Evolutionary conservation across 257 asterid genomes (phyloP).

Genomic region (Vinca minor): DNA sequence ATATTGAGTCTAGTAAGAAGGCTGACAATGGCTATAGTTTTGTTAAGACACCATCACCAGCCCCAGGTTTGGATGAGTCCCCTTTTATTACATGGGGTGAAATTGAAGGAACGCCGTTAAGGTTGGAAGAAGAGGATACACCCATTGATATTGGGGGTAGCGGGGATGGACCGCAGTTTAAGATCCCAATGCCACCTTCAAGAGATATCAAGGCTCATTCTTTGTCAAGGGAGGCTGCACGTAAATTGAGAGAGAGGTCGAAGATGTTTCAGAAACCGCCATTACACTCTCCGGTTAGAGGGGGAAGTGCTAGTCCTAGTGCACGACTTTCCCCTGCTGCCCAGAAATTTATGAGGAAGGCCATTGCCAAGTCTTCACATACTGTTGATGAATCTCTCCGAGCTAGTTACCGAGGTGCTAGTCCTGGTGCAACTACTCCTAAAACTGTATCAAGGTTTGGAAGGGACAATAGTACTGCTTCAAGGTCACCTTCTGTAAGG

Average conservation of each 20-base stretch:
- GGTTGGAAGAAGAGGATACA: slow-evolving; percentile 88
- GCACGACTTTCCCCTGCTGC: slow-evolving; percentile 78
- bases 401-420: slow-evolving; percentile 85
- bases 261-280: slow-evolving; percentile 93
- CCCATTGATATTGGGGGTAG: slow-evolving; percentile 89
- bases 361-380: slow-evolving; percentile 73
- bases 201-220: slow-evolving; percentile 86
- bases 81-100: slow-evolving; percentile 98
- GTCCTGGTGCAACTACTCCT: slow-evolving; percentile 75
- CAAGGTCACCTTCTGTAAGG: slow-evolving; percentile 65
- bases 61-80: slow-evolving; percentile 80
- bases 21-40: slow-evolving; percentile 83
- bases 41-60: slow-evolving; percentile 94
- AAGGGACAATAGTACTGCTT: slow-evolving; percentile 43
- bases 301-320: slow-evolving; percentile 93
- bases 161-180: slow-evolving; percentile 77
- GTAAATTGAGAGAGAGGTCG: slow-evolving; percentile 75
- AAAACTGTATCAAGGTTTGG: slow-evolving; percentile 74
- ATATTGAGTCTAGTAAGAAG: slow-evolving; percentile 64
- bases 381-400: slow-evolving; percentile 81
- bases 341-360: slow-evolving; percentile 80
- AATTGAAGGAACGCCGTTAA: slow-evolving; percentile 86
- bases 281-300: slow-evolving; percentile 75
- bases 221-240: slow-evolving; percentile 88
- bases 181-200: slow-evolving; percentile 77